Conservation (phyloP, 116 monocot species). For the Posidonia oceanica region DNA sequence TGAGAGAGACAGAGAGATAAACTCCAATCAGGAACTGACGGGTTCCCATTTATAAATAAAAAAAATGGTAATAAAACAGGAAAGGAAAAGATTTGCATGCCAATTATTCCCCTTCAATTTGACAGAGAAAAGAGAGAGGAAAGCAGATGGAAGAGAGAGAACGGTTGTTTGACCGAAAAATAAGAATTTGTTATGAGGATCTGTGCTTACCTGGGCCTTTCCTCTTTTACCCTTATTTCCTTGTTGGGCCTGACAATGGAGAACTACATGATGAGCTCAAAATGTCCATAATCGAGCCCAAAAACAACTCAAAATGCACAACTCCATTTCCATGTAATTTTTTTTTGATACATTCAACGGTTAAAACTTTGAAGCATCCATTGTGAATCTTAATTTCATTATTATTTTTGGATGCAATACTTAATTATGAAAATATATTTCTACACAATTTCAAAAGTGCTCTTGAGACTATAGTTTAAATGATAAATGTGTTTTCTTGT, state of each 20-base stretch:
- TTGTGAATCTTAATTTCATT: too few species aligned
- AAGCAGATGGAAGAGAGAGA: neutral
- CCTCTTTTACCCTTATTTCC: neutral
- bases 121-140: neutral
- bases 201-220: neutral
- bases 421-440: too few species aligned
- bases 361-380: too few species aligned
- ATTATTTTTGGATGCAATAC: too few species aligned
- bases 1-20: neutral
- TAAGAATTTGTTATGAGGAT: neutral
- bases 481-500: too few species aligned
- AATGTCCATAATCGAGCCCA: neutral
- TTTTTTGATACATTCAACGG: too few species aligned
- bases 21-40: neutral
- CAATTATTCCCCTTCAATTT: slow-evolving; percentile 1
- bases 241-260: neutral
- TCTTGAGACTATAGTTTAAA: too few species aligned
- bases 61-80: slow-evolving; percentile 1
- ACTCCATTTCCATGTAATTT: too few species aligned
- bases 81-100: neutral
- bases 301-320: neutral
- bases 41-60: neutral
- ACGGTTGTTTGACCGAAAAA: neutral
- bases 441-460: too few species aligned
- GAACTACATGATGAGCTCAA: neutral